These are phyloP conservation scores for Phanerochaete sordida DNA, from an alignment of 768 basidiomycete species.

Conservation along the genomic window DNA sequence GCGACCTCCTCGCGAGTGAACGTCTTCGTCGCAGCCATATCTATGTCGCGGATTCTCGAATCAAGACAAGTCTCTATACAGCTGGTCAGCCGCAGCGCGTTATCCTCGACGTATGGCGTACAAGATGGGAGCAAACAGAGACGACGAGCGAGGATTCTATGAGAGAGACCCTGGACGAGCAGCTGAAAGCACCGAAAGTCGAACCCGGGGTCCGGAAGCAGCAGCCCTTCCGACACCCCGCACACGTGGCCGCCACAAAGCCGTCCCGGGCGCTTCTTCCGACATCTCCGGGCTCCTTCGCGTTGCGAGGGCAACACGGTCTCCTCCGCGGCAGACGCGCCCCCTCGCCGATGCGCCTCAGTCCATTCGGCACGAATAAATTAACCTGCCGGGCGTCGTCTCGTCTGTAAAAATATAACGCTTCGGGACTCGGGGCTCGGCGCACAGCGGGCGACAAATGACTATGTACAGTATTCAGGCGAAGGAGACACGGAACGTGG, in stretches of 20 bases:
- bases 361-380: neutral
- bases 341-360: neutral
- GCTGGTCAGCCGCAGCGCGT: too few relatives aligned
- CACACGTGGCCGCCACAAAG: neutral
- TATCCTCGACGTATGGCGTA: too few relatives aligned
- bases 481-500: neutral
- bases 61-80: too few relatives aligned
- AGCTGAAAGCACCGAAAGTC: too few relatives aligned
- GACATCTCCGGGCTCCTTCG: too few relatives aligned
- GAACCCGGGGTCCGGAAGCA: too few relatives aligned
- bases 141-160: too few relatives aligned
- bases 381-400: neutral
- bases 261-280: neutral
- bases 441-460: neutral
- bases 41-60: neutral
- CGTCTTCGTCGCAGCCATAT: neutral
- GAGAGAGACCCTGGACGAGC: too few relatives aligned
- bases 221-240: neutral
- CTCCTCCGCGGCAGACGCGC: too few relatives aligned
- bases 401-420: neutral
- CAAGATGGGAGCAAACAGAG: too few relatives aligned
- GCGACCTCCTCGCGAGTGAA: constrained; percentile 61
- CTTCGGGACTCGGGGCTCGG: neutral
- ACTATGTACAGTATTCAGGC: neutral
- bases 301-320: too few relatives aligned